Conservation (phyloP, 2,329 filamentous ascomycete species). For the Hawksworthiomyces lignivorus region DNA sequence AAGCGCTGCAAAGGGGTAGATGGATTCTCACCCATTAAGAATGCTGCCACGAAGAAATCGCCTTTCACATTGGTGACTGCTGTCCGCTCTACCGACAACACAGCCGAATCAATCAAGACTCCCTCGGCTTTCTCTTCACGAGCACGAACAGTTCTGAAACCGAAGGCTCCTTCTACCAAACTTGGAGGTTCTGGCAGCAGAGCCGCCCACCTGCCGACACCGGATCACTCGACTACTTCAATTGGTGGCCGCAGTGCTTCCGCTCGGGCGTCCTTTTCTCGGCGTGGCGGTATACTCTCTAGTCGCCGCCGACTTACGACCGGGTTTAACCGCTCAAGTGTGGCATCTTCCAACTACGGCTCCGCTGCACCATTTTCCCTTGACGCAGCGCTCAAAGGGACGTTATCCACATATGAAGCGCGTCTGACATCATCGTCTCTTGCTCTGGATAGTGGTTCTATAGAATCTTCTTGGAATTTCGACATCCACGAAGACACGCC, state of each 20-base stretch:
- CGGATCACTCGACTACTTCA: too few relatives aligned
- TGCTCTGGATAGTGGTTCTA: conserved; percentile 33
- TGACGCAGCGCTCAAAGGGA: conserved; percentile 73
- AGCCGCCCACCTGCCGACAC: too few relatives aligned
- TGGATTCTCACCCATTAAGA: conserved; percentile 27
- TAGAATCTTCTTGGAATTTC: conserved; percentile 70
- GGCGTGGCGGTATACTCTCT: conserved; percentile 60
- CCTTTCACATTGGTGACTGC: conserved; percentile 38
- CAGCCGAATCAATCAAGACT: too few relatives aligned
- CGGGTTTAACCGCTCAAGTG: conserved; percentile 61
- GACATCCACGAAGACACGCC: conserved; percentile 89
- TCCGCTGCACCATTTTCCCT: conserved; percentile 67
- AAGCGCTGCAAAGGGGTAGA: conserved; percentile 52
- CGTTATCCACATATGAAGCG: conserved; percentile 54
- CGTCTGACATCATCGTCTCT: conserved; percentile 17
- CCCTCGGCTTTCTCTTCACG: background rate
- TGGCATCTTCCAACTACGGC: conserved; percentile 50
- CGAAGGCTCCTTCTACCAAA: conserved; percentile 45
- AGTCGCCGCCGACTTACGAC: conserved; percentile 57
- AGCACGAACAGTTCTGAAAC: conserved; percentile 38
- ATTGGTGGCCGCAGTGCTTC: too few relatives aligned
- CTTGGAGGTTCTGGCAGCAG: too few relatives aligned
- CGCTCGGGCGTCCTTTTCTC: too few relatives aligned
- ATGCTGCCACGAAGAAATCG: conserved; percentile 42
- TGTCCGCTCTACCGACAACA: too few relatives aligned